phyloP scores from a whole-genome alignment of 768 basidiomycete species.

The Amanita pseudoporphyria region DNA sequence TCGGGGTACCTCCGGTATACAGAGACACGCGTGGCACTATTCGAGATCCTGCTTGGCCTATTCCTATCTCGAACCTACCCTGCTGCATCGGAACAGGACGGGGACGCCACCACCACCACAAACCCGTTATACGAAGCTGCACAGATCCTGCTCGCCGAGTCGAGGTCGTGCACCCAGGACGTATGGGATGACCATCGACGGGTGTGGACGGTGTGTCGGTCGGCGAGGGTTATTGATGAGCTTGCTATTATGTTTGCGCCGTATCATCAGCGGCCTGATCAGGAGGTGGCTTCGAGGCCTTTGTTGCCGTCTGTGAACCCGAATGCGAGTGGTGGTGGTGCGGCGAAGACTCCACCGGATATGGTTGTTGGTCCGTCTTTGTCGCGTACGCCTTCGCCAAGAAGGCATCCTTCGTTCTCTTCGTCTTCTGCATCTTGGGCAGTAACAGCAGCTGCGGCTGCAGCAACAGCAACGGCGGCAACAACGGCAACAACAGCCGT shows the following conservation, averaged over 20 bases:
- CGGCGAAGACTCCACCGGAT: neutral
- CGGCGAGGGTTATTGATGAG: slow-evolving; percentile 15
- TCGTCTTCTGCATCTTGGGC: neutral
- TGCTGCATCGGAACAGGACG: slow-evolving; percentile 1
- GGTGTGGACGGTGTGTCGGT: slow-evolving; percentile 15
- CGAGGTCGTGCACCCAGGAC: slow-evolving; percentile 19
- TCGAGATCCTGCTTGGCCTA: slow-evolving; percentile 21
- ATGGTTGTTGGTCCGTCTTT: slow-evolving; percentile 1
- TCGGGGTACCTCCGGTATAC: slow-evolving; percentile 21
- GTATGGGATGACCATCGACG: slow-evolving; percentile 20
- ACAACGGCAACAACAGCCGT: too few relatives aligned
- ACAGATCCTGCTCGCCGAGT: slow-evolving; percentile 11
- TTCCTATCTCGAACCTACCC: slow-evolving; percentile 11
- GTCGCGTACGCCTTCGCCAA: neutral
- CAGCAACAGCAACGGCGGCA: too few relatives aligned
- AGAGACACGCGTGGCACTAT: slow-evolving; percentile 19
- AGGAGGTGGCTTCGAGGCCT: slow-evolving; percentile 13
- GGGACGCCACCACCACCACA: too few relatives aligned
- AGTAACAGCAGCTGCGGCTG: too few relatives aligned
- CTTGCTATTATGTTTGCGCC: slow-evolving; percentile 18
- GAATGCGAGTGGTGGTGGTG: neutral
- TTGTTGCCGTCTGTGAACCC: slow-evolving; percentile 12
- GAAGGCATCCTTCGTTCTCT: neutral
- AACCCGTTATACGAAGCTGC: slow-evolving; percentile 12
- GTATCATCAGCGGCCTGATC: slow-evolving; percentile 15